These are phyloP conservation scores for Eucalyptus dawsonii DNA, from an alignment of 345 rosid genomes.

Conservation along the genomic window DNA sequence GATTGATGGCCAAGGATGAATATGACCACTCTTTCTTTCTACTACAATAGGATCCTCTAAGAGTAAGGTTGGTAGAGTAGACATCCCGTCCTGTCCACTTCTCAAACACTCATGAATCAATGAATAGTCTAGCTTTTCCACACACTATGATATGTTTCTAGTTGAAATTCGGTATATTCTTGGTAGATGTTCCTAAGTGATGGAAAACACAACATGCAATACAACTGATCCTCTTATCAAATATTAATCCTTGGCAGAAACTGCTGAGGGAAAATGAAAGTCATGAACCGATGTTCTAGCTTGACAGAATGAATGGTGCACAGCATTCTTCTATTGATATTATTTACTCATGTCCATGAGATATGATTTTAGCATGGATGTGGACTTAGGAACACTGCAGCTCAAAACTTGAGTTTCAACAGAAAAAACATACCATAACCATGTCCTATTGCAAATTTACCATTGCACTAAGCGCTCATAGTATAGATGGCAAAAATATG, in stretches of 20 bases:
- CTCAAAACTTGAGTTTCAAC: not conserved
- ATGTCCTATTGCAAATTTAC: not conserved
- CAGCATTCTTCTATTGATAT: not conserved
- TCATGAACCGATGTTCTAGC: not conserved
- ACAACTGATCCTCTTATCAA: not conserved
- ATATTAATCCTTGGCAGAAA: not conserved
- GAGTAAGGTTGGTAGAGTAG: not conserved
- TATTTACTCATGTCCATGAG: not conserved
- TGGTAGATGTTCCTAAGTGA: not conserved
- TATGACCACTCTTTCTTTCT: not conserved
- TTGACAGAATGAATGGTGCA: not conserved
- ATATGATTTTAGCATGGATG: not conserved
- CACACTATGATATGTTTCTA: not conserved
- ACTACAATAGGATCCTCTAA: not conserved
- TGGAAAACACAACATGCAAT: not conserved
- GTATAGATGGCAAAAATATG: not conserved
- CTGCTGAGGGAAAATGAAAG: not conserved
- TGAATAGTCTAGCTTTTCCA: not conserved
- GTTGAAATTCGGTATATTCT: not conserved
- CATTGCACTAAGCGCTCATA: not conserved
- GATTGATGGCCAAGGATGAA: not conserved
- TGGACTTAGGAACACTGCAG: not conserved
- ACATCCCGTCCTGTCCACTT: not conserved
- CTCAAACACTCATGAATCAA: not conserved
- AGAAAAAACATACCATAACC: not conserved